These are phyloP conservation scores for Platanus orientalis DNA, from an alignment of 164 flowering plant species.

Conservation along the genomic window DNA sequence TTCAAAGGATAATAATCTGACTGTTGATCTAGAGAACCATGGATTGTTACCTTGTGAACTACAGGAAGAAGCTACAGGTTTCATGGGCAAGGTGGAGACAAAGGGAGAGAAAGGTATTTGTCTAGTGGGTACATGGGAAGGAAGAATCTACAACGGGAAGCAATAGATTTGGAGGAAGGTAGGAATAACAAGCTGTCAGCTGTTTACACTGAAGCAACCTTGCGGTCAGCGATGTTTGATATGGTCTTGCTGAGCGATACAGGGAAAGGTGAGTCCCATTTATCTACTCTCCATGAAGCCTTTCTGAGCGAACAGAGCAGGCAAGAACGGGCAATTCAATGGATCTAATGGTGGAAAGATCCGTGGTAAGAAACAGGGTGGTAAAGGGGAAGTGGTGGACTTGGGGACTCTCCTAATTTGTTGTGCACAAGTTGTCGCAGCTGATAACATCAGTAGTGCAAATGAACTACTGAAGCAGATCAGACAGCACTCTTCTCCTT, in stretches of 20 bases:
- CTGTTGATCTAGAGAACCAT: constrained; percentile 21
- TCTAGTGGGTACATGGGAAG: constrained; percentile 34
- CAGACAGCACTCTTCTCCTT: no score
- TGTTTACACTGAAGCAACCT: constrained; percentile 29
- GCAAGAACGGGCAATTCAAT: constrained; percentile 25
- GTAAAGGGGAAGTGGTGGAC: constrained; percentile 63
- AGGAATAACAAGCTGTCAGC: constrained; percentile 70
- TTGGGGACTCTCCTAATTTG: no score
- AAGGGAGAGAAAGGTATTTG: constrained; percentile 17
- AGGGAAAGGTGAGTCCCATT: constrained; percentile 7
- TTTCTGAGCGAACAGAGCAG: constrained; percentile 40
- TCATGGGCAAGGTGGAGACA: constrained; percentile 26
- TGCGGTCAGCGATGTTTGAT: constrained; percentile 54
- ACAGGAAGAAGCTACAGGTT: constrained; percentile 9
- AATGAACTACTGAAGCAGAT: no score
- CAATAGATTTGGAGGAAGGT: constrained; percentile 39
- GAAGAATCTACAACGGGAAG: constrained; percentile 44
- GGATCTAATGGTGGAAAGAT: no score
- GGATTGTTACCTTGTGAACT: constrained; percentile 7
- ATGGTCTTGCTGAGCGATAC: constrained; percentile 45
- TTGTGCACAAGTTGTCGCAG: constrained; percentile 84
- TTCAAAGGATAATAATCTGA: constrained; percentile 29
- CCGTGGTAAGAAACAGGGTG: constrained; percentile 32
- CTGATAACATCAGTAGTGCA: constrained; percentile 61
- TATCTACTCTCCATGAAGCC: constrained; percentile 30